Evolutionary conservation across 78 protist species (phyloP).

Genomic region (Dictyostelium purpureum): DNA sequence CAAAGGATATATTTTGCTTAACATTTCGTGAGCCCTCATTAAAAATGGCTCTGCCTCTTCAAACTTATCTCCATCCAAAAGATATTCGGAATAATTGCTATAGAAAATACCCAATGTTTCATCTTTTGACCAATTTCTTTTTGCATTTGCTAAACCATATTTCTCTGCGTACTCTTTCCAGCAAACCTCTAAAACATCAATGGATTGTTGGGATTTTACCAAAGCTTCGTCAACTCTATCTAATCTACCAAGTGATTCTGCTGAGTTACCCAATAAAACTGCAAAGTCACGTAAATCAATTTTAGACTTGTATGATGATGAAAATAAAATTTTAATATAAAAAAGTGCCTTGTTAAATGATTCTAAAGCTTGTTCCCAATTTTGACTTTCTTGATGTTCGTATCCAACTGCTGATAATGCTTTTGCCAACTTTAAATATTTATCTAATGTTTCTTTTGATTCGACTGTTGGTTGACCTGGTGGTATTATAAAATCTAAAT

Average conservation of each 20-base stretch:
- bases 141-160: neutral
- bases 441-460: neutral
- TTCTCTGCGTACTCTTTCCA: neutral
- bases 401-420: slow-evolving; percentile 62
- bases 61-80: neutral
- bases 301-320: neutral
- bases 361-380: slow-evolving; percentile 53
- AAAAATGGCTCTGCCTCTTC: slow-evolving; percentile 51
- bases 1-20: slow-evolving; percentile 14
- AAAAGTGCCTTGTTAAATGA: slow-evolving; percentile 48
- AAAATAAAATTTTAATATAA: slow-evolving; percentile 35
- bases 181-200: slow-evolving; percentile 40
- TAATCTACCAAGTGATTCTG: slow-evolving; percentile 11
- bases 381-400: slow-evolving; percentile 30
- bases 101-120: slow-evolving; percentile 54
- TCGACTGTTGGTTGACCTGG: slow-evolving; percentile 2
- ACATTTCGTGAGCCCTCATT: neutral
- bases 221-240: slow-evolving; percentile 32
- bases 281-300: slow-evolving; percentile 59
- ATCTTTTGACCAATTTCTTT: slow-evolving; percentile 42
- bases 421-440: slow-evolving; percentile 14
- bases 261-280: slow-evolving; percentile 19
- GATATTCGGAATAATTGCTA: slow-evolving; percentile 34
- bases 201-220: neutral
- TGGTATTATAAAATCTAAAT: slow-evolving; percentile 38